Conservation (phyloP, 768 basidiomycete species). For the Lepiota venenata region DNA sequence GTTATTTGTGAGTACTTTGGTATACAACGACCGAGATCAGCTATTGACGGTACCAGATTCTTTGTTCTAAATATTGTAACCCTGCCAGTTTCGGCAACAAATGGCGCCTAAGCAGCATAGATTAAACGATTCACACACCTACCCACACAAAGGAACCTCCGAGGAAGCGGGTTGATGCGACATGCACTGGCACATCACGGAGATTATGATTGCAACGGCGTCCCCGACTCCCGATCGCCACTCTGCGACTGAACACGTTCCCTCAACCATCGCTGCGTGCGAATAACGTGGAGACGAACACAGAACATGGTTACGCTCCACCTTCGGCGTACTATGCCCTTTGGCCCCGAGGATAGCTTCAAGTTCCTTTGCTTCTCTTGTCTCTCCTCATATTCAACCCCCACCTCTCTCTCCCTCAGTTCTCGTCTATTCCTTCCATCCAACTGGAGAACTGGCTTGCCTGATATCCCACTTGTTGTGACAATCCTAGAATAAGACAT, state of each 20-base stretch:
- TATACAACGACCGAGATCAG: too few species aligned
- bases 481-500: too few species aligned
- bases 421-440: not conserved
- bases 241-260: not conserved
- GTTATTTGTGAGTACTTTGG: too few species aligned
- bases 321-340: not conserved
- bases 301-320: slow-evolving; percentile 1
- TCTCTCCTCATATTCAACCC: not conserved
- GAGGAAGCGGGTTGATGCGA: too few species aligned
- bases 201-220: too few species aligned
- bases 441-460: not conserved
- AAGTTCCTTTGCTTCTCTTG: not conserved
- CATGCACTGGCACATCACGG: too few species aligned
- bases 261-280: slow-evolving; percentile 6
- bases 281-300: not conserved
- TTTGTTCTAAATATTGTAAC: not conserved
- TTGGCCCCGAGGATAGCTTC: not conserved
- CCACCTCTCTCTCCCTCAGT: not conserved
- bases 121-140: too few species aligned
- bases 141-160: too few species aligned
- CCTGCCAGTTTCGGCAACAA: not conserved
- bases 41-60: too few species aligned
- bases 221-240: too few species aligned
- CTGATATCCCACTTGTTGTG: too few species aligned
- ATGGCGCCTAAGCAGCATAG: too few species aligned